Percentiles rank a stretch among this genome's conserved stretches.
phyloP scores from a whole-genome alignment of 805 yeast genomes.

The Diddensiella transvaalensis region DNA sequence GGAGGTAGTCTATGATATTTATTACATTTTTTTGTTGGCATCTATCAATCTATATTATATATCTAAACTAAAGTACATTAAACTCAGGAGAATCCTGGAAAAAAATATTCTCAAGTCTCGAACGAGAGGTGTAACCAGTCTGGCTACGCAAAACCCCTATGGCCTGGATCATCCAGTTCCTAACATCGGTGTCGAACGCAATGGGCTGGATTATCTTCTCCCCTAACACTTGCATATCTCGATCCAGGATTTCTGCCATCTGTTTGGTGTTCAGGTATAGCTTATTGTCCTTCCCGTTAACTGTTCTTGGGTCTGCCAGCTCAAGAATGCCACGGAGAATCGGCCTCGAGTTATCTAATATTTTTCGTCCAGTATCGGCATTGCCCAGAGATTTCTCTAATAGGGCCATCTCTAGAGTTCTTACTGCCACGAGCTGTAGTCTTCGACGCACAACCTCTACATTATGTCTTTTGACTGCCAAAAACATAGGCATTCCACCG shows the following conservation, averaged over 20 bases:
- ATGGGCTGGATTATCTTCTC: conserved; percentile 8
- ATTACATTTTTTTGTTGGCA: not conserved
- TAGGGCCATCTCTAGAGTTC: conserved; percentile 11
- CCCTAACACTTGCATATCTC: conserved; percentile 9
- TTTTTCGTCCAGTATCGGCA: conserved; percentile 2
- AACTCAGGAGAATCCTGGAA: not conserved
- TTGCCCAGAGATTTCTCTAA: conserved; percentile 12
- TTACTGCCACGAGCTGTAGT: conserved; percentile 16
- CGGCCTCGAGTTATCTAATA: conserved; percentile 5
- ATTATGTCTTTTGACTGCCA: conserved; percentile 10
- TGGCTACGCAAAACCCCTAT: conserved; percentile 22
- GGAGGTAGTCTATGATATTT: conserved; percentile 2
- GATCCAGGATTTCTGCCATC: conserved; percentile 14
- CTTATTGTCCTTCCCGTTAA: not conserved
- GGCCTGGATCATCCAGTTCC: conserved; percentile 22
- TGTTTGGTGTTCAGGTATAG: not conserved
- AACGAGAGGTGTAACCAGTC: conserved; percentile 18
- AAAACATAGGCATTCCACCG: conserved; percentile 10
- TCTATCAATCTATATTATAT: not conserved
- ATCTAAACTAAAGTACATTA: not conserved
- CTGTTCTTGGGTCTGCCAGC: not conserved
- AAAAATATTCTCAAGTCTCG: conserved; percentile 18
- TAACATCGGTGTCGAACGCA: conserved; percentile 16
- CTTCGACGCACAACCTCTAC: conserved; percentile 11
- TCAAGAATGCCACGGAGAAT: conserved; percentile 7